Base-by-base conservation (phyloP, 257 asterid species). In the Osmanthus fragrans region DNA sequence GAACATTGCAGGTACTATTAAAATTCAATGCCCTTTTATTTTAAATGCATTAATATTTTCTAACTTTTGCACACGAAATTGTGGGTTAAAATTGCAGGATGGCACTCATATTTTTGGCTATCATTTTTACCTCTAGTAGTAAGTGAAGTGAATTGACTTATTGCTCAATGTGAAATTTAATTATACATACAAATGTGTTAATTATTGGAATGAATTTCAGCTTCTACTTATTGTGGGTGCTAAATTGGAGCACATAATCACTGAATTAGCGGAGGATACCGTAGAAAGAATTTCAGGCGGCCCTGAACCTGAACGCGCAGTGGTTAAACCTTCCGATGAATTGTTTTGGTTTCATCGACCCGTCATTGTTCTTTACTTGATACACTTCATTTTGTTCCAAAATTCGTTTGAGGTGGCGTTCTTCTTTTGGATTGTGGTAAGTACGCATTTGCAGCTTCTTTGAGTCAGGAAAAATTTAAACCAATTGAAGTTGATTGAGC, bases 381-480 rank as follows among this genome's bases (percentile, higher is more conserved):
- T 96, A 80, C 98, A 93, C 89, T 96, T 96, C 96, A 96, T 96
- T 68, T 78, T 93, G 82, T 96, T 96, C 82, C 97, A 93, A 68
- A 96, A 93, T 83, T 86, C 98, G 0, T 96, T 96, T 51, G 99
- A 89, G 86, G 79, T 93, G 11, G 98, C 97, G 16, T 96, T 96
- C 90, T 89, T 96, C 82, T 83, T 90, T 45, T 96, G 99, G 99
- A 80, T 93, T 37, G 86, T 89, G 98, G 97, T 93, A 79, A 87
- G 88, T 45, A 0, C 1, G 29, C 4, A 69, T 34, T 60, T 4
- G 30, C 10, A 8, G 25, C 25, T 3, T 12, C 51, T 42, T 42
- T 42, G 47, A 10, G 15, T 2, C 3, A 0, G 45, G 45, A 36
- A 36, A 36, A 36, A 5, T 36, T 36, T 36, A 5, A 5, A 39